Evolutionary conservation across 305 asterid species (phyloP), one percentile per base, ranked within the genome.

Genomic region (Striga hermonthica): DNA sequence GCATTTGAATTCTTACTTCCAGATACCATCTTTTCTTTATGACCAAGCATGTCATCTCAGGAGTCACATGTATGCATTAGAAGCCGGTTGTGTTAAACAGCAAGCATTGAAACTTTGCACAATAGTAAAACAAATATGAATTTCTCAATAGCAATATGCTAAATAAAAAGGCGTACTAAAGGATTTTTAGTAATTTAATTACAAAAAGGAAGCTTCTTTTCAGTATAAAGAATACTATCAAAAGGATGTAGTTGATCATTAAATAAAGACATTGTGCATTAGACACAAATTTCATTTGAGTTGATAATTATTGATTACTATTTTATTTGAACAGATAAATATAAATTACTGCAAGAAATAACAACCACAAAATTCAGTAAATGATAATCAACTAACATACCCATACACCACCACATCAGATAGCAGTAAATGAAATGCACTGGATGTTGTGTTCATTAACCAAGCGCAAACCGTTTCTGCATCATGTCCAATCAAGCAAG

Each of bases 341-440:
- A n/a, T 11, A 73, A 28, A 44, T 4, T 50, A 43, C 14, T 34
- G 57, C 12, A 39, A 16, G 52, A 67, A 58, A 22, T 31, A 52
- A 34, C 60, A 36, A 31, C 10, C 40, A 62, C 44, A n/a, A 64
- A 58, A 70, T 54, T 44, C 28, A 48, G 64, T 50, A 63, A 41
- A 43, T 7, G 5, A 65, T 48, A 48, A 31, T 62, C 67, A 22
- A 22, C 31, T n/a, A 22, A 22, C 31, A 22, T 22, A 22, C 31
- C 31, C 1, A 22, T 22, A 22, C 31, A 22, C 31, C 81, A 16
- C 98, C 97, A 65, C 98, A 92, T 16, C 97, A 88, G 75, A 92
- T 89, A 52, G 98, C 96, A 72, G 98, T 75, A 79, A 89, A 92
- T 59, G 98, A 96, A 70, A 87, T 57, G 64, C 82, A 89, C 49